These are phyloP conservation scores for Aspergillus cristatus DNA, from an alignment of 495 filamentous ascomycete genomes.

Conservation along the genomic window DNA sequence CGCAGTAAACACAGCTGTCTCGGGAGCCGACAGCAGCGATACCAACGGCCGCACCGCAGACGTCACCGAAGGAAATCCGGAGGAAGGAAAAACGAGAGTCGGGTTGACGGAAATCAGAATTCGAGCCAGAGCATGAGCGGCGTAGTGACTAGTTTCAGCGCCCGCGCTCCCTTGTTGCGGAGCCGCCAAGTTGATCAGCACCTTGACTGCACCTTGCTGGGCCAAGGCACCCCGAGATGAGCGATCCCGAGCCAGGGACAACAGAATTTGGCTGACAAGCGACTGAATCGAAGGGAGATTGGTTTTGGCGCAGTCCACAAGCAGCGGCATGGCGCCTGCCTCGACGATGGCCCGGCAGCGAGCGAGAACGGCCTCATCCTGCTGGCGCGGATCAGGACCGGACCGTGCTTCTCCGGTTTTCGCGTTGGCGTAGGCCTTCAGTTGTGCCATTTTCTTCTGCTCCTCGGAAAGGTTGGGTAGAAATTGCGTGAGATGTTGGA, in stretches of 20 bases:
- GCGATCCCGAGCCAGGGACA: conserved; percentile 61
- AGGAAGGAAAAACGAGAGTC: conserved; percentile 69
- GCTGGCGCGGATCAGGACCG: conserved; percentile 57
- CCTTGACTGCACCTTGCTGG: conserved; percentile 83
- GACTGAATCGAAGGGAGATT: conserved; percentile 59
- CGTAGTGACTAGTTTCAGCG: conserved; percentile 44
- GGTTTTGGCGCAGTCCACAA: conserved; percentile 58
- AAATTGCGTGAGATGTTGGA: conserved; percentile 76
- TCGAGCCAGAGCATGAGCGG: conserved; percentile 82
- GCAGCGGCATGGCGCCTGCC: conserved; percentile 60
- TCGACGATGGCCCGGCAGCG: conserved; percentile 73
- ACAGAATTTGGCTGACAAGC: conserved; percentile 61
- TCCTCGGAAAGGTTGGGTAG: conserved; percentile 75
- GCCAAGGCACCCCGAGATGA: conserved; percentile 67
- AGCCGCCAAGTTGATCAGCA: conserved; percentile 60
- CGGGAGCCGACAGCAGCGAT: conserved; percentile 53
- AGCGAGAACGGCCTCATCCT: conserved; percentile 61
- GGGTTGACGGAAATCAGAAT: conserved; percentile 88
- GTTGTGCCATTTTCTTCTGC: conserved; percentile 77
- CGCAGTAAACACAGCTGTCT: conserved; percentile 24
- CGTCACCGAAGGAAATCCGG: conserved; percentile 59
- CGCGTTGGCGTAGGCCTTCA: conserved; percentile 88
- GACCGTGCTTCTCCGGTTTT: conserved; percentile 45
- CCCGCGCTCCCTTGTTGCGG: conserved; percentile 41
- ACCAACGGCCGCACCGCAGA: conserved; percentile 72